A percentile compares a stretch with the other conserved stretches of the same genome.
Conservation (phyloP, 2,329 filamentous ascomycete species). For the Exophiala sp. region DNA sequence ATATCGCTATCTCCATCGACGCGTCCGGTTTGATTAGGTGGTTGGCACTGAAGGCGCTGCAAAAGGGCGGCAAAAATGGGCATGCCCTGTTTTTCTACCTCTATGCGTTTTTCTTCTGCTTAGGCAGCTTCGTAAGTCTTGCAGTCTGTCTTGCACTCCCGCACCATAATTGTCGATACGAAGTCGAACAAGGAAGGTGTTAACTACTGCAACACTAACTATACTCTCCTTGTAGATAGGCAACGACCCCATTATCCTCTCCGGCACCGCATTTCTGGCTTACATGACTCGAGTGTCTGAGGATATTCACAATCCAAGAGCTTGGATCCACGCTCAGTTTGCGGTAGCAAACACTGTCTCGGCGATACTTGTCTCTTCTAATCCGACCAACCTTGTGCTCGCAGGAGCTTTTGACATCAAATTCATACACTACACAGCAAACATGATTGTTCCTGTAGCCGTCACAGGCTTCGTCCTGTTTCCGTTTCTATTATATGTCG, state of each 20-base stretch:
- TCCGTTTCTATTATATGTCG: constrained; percentile 65
- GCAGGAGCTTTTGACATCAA: constrained; percentile 69
- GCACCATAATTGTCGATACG: too few relatives aligned
- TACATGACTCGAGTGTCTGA: constrained; percentile 74
- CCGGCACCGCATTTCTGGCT: constrained; percentile 69
- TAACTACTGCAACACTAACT: too few relatives aligned
- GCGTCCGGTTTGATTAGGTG: constrained; percentile 70
- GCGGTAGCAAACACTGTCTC: constrained; percentile 64
- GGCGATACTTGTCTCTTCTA: constrained; percentile 71
- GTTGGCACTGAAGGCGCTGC: constrained; percentile 66
- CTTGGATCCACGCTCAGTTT: constrained; percentile 72
- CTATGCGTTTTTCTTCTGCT: constrained; percentile 66
- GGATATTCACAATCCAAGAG: constrained; percentile 67
- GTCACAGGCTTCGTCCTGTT: constrained; percentile 66
- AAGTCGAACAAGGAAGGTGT: too few relatives aligned
- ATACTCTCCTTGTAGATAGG: constrained; percentile 47
- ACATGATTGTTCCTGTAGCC: constrained; percentile 70
- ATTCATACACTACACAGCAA: constrained; percentile 71
- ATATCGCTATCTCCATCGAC: constrained; percentile 74
- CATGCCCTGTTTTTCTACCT: constrained; percentile 69
- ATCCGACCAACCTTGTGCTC: constrained; percentile 71
- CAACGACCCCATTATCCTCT: constrained; percentile 72
- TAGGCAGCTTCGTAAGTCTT: constrained; percentile 53
- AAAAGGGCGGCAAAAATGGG: constrained; percentile 64
- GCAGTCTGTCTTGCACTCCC: too few relatives aligned